These are phyloP conservation scores for Metschnikowia lachancei DNA, from an alignment of 805 yeast species.

Conservation along the genomic window DNA sequence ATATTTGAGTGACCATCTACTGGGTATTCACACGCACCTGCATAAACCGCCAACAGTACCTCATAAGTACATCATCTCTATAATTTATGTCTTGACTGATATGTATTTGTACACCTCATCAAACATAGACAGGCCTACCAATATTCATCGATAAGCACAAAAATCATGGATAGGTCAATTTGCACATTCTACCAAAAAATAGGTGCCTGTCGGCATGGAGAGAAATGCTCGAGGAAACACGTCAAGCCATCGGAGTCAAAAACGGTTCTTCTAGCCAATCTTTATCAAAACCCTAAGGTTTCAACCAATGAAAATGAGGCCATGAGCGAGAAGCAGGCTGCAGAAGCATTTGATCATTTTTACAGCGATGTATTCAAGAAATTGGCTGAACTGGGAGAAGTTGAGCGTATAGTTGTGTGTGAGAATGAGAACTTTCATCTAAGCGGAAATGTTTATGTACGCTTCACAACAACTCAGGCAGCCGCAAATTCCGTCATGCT, in stretches of 20 bases:
- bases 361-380: slow-evolving; percentile 72
- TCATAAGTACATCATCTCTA: neutral
- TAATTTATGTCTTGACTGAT: neutral
- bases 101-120: neutral
- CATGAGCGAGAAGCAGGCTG: slow-evolving; percentile 37
- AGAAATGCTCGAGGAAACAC: slow-evolving; percentile 75
- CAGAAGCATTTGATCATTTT: slow-evolving; percentile 55
- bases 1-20: too few species aligned
- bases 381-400: slow-evolving; percentile 46
- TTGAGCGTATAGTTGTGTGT: slow-evolving; percentile 68
- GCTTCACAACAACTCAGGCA: slow-evolving; percentile 50
- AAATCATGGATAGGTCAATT: slow-evolving; percentile 16
- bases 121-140: neutral
- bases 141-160: neutral
- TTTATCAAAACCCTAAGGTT: slow-evolving; percentile 62
- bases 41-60: neutral
- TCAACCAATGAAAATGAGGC: slow-evolving; percentile 31
- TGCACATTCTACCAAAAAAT: slow-evolving; percentile 72
- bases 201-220: slow-evolving; percentile 94
- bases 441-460: slow-evolving; percentile 80
- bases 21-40: neutral
- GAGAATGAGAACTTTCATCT: slow-evolving; percentile 82
- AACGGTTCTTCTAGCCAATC: slow-evolving; percentile 61
- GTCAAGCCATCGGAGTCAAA: slow-evolving; percentile 61
- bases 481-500: slow-evolving; percentile 60